Evolutionary conservation across 306 rosid species (phyloP).

Genomic region (Cicer arietinum): DNA sequence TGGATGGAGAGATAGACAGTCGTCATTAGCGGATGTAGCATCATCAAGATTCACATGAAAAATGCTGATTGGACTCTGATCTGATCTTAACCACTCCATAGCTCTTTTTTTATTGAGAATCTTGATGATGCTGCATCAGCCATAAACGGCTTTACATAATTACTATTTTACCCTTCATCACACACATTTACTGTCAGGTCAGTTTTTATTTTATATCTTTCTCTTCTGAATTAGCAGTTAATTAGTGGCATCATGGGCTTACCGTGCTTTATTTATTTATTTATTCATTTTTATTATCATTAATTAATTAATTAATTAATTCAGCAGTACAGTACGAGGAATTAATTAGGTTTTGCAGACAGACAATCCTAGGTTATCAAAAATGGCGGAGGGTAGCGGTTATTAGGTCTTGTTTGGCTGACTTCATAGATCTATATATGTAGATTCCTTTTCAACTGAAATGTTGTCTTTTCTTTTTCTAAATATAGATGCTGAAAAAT

Average conservation of each 20-base stretch:
- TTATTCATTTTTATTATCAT: not conserved
- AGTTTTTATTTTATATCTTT: constrained; percentile 26
- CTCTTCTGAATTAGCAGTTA: not conserved
- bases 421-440: constrained; percentile 56
- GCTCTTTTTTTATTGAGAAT: constrained; percentile 73
- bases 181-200: constrained; percentile 47
- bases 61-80: constrained; percentile 43
- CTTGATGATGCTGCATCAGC: constrained; percentile 99
- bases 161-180: constrained; percentile 30
- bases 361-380: constrained; percentile 48
- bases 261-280: not conserved
- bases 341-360: constrained; percentile 40
- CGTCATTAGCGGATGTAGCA: constrained; percentile 91
- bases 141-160: constrained; percentile 60
- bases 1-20: constrained; percentile 60
- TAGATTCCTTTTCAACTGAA: constrained; percentile 51
- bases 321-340: no score
- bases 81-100: constrained; percentile 35
- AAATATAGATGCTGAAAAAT: constrained; percentile 28
- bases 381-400: constrained; percentile 26
- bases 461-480: constrained; percentile 53
- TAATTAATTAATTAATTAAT: no score
- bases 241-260: not conserved
- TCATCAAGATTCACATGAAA: constrained; percentile 97
- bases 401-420: constrained; percentile 45